Conservation (phyloP, 2,329 filamentous ascomycete species). For the Fusarium torulosum region DNA sequence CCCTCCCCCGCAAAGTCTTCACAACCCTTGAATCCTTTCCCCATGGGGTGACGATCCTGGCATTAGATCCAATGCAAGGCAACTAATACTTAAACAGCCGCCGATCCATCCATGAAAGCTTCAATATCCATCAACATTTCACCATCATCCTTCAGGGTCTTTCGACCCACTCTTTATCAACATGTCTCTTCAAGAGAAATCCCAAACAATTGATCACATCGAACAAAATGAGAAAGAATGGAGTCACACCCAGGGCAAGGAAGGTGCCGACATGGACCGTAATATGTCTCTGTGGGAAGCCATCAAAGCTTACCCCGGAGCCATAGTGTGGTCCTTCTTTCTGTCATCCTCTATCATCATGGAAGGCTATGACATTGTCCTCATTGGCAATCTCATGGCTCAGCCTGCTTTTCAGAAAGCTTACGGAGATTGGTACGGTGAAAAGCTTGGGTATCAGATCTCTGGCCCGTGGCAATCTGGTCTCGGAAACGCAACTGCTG, state of each 20-base stretch:
- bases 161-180: too few relatives aligned
- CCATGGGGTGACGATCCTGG: slow-evolving; percentile 5
- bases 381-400: slow-evolving; percentile 43
- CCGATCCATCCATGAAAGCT: too few relatives aligned
- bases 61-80: too few relatives aligned
- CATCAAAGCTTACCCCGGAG: slow-evolving; percentile 18
- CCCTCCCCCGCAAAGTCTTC: neutral
- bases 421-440: slow-evolving; percentile 42
- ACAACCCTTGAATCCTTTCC: neutral
- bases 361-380: slow-evolving; percentile 43
- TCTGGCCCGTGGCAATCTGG: slow-evolving; percentile 31
- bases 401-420: slow-evolving; percentile 41
- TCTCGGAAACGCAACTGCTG: slow-evolving; percentile 12
- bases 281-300: slow-evolving; percentile 30
- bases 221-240: slow-evolving; percentile 21
- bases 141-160: neutral
- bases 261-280: slow-evolving; percentile 30
- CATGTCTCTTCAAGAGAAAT: too few relatives aligned
- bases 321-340: slow-evolving; percentile 42
- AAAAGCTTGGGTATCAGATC: slow-evolving; percentile 39
- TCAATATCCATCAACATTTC: neutral
- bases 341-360: slow-evolving; percentile 45
- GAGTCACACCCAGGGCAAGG: slow-evolving; percentile 29
- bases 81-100: slow-evolving; percentile 2
- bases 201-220: too few relatives aligned